These are phyloP conservation scores for Venturia effusa DNA, from an alignment of 2,329 filamentous ascomycete genomes.

Conservation along the genomic window DNA sequence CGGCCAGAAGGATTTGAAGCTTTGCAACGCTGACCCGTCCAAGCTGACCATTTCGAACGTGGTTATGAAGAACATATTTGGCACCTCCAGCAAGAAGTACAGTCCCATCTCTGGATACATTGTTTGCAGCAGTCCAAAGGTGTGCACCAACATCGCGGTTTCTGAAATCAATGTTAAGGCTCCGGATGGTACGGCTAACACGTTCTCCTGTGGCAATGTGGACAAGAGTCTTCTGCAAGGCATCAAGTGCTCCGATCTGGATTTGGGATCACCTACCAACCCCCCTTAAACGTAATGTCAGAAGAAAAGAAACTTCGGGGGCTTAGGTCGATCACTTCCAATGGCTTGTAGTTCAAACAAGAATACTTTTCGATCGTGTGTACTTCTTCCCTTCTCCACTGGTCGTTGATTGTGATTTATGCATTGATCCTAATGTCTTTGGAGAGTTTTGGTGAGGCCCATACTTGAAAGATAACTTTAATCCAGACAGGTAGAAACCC, in stretches of 20 bases:
- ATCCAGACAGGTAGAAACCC: too few species aligned
- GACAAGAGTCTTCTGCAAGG: neutral
- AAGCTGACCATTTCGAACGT: constrained; percentile 30
- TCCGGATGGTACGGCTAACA: neutral
- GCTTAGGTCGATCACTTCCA: too few species aligned
- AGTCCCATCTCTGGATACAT: constrained; percentile 12
- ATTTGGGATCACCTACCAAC: neutral
- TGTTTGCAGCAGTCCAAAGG: constrained; percentile 3
- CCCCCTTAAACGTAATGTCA: neutral
- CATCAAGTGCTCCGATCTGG: neutral
- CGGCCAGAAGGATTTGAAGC: constrained; percentile 44
- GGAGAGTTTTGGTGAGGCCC: too few species aligned
- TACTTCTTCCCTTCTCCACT: too few species aligned
- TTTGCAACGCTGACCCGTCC: constrained; percentile 43
- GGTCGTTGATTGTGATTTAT: too few species aligned
- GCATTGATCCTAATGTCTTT: too few species aligned
- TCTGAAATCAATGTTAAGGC: neutral
- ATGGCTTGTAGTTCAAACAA: too few species aligned
- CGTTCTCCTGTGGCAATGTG: neutral
- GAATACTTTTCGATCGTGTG: too few species aligned
- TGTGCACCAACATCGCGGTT: constrained; percentile 3
- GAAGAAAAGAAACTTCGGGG: too few species aligned
- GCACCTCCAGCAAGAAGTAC: constrained; percentile 5
- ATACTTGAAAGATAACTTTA: too few species aligned
- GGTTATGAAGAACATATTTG: constrained; percentile 2